Conservation (phyloP, 2,329 filamentous ascomycete genomes). For the Xenoacremonium recifei region DNA sequence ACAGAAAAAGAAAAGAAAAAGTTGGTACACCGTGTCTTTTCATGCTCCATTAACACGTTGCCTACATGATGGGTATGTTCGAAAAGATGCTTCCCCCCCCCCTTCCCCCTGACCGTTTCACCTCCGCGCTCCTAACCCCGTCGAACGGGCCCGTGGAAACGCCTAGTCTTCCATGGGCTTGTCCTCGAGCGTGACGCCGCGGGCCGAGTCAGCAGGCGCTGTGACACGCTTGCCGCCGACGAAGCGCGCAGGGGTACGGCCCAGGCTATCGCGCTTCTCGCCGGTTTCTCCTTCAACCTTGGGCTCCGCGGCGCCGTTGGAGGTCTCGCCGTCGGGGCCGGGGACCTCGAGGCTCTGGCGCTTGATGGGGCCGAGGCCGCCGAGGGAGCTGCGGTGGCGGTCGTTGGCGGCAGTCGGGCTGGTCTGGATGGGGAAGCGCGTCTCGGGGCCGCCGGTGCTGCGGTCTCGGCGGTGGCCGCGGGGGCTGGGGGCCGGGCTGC, state of each 20-base stretch:
- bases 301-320: constrained; percentile 39
- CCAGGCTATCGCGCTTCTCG: constrained; percentile 65
- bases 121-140: too few species aligned
- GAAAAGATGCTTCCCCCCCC: background rate
- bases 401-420: constrained; percentile 56
- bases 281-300: constrained; percentile 23
- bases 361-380: constrained; percentile 51
- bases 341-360: constrained; percentile 82
- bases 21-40: constrained; percentile 20
- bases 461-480: constrained; percentile 73
- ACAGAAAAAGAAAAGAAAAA: too few species aligned
- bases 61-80: constrained; percentile 17
- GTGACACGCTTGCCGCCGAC: constrained; percentile 48
- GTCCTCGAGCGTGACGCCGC: constrained; percentile 53
- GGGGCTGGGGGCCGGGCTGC: constrained; percentile 66
- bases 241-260: constrained; percentile 43
- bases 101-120: background rate
- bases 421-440: constrained; percentile 80
- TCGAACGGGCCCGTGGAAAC: constrained; percentile 2
- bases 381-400: constrained; percentile 49
- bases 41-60: constrained; percentile 30
- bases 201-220: constrained; percentile 31
- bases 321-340: constrained; percentile 46
- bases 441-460: constrained; percentile 70
- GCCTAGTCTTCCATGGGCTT: constrained; percentile 52